These are phyloP conservation scores for Hemisphaericaspora xylanilytica DNA, from an alignment of 1,139 yeast species.

Conservation along the genomic window DNA sequence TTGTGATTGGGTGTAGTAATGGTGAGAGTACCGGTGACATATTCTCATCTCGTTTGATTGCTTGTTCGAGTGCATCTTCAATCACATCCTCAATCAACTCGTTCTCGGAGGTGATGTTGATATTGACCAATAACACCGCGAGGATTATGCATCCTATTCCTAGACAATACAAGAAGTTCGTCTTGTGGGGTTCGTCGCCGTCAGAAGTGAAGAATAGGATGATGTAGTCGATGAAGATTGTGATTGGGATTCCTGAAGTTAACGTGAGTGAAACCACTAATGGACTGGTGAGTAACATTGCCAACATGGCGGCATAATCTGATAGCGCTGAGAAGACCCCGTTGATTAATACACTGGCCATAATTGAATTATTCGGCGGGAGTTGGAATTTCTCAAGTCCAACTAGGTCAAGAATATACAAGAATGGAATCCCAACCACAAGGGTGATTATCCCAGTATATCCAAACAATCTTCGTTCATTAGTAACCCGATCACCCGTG, in stretches of 20 bases:
- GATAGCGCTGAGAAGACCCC: slow-evolving; percentile 49
- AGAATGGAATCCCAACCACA: slow-evolving; percentile 36
- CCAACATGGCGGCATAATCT: slow-evolving; percentile 49
- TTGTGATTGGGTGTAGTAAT: slow-evolving; percentile 19
- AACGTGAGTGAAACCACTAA: slow-evolving; percentile 51
- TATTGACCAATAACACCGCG: slow-evolving; percentile 48
- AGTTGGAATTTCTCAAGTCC: slow-evolving; percentile 40
- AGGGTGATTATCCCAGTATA: slow-evolving; percentile 45
- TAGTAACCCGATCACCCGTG: slow-evolving; percentile 39
- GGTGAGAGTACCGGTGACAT: slow-evolving; percentile 51
- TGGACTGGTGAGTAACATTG: slow-evolving; percentile 54
- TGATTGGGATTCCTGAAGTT: slow-evolving; percentile 53
- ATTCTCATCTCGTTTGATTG: slow-evolving; percentile 44
- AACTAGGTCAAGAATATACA: slow-evolving; percentile 30
- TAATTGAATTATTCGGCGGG: slow-evolving; percentile 35
- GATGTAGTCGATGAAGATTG: slow-evolving; percentile 46
- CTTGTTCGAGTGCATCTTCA: slow-evolving; percentile 48
- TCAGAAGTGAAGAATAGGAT: slow-evolving; percentile 21
- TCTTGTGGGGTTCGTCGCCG: slow-evolving; percentile 17
- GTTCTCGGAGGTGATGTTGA: slow-evolving; percentile 42
- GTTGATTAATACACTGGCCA: slow-evolving; percentile 36
- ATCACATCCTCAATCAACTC: slow-evolving; percentile 49
- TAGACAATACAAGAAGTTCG: slow-evolving; percentile 34
- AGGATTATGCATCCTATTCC: slow-evolving; percentile 48
- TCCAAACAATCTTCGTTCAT: slow-evolving; percentile 49